These are phyloP conservation scores for Willaertia magna DNA, from an alignment of 208 protist species.

Conservation along the genomic window DNA sequence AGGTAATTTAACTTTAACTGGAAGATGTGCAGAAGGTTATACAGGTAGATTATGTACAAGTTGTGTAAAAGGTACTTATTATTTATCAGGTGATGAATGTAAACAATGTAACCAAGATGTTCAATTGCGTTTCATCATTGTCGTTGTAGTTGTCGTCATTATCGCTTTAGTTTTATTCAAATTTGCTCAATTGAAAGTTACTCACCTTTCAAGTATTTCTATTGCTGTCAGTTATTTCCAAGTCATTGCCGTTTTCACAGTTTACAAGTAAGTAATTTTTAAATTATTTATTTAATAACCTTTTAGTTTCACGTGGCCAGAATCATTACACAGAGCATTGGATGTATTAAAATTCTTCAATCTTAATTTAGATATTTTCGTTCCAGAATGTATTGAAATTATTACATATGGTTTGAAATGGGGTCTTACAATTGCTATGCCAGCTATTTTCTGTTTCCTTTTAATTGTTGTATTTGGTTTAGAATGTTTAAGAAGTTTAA, in stretches of 20 bases:
- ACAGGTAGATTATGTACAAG: neutral
- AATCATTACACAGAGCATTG: neutral
- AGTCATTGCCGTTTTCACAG: neutral
- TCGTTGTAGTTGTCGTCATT: neutral
- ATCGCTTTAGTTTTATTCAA: neutral
- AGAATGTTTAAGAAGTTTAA: neutral
- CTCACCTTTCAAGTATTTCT: neutral
- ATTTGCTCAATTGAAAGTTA: constrained; percentile 7
- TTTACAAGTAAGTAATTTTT: too few relatives aligned
- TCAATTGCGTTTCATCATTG: neutral
- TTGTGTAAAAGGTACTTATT: neutral
- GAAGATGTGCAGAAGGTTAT: neutral
- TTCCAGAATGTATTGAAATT: neutral
- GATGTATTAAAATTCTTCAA: neutral
- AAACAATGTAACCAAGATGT: neutral
- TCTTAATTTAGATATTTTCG: constrained; percentile 1
- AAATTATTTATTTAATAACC: too few relatives aligned
- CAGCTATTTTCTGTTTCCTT: neutral
- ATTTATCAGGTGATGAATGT: neutral
- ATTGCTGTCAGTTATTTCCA: constrained; percentile 3
- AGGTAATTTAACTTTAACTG: neutral
- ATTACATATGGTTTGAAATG: neutral
- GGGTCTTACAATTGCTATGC: neutral
- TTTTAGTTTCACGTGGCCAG: neutral
- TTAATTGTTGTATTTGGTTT: neutral